These are phyloP conservation scores for Desmodesmus armatus DNA, from an alignment of 139 green algal species.

Conservation along the genomic window DNA sequence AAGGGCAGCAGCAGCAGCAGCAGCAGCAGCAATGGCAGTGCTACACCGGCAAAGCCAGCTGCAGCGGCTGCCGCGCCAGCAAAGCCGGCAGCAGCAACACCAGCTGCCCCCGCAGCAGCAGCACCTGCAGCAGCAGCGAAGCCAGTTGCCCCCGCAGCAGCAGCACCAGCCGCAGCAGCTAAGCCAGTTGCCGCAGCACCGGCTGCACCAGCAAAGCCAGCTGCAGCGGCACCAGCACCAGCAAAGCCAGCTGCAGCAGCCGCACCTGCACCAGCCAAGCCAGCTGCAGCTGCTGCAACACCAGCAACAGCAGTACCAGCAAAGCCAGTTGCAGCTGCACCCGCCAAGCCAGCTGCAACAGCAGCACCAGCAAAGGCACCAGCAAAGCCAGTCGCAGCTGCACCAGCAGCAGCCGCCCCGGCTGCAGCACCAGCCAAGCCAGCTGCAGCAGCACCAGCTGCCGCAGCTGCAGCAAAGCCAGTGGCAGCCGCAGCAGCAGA, in stretches of 20 bases:
- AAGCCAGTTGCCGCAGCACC: no score
- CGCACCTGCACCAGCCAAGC: background rate
- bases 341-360: background rate
- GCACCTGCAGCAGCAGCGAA: background rate
- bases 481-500: no score
- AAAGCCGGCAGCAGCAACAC: background rate
- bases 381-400: no score
- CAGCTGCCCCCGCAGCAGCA: background rate
- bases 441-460: no score
- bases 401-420: no score
- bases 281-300: slow-evolving; percentile 2
- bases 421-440: no score
- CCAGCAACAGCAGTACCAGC: background rate
- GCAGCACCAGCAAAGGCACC: no score
- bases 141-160: background rate
- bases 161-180: background rate
- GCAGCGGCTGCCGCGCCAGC: background rate
- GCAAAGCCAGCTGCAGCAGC: background rate
- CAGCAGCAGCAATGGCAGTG: background rate
- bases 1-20: background rate
- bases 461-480: no score
- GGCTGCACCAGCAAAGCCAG: no score
- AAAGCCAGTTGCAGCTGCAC: background rate
- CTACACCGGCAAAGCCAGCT: background rate
- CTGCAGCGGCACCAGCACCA: no score